Evolutionary conservation across 345 rosid species (phyloP).

Genomic region (Rubroshorea leprosula): DNA sequence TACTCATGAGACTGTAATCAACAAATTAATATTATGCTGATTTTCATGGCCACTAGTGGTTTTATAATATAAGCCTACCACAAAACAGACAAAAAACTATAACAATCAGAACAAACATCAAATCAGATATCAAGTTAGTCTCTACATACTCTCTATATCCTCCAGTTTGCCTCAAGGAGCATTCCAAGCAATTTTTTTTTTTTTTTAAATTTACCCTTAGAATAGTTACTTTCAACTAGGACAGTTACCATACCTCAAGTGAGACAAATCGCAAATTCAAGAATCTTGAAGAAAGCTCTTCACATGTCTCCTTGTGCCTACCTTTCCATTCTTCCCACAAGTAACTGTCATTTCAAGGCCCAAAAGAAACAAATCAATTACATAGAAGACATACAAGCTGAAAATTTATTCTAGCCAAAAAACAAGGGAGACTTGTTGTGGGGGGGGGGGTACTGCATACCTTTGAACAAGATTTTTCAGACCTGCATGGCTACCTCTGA

Average conservation of each 20-base stretch:
- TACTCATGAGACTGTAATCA: not conserved
- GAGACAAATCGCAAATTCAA: constrained; percentile 83
- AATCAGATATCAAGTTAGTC: not conserved
- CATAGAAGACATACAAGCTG: constrained; percentile 10
- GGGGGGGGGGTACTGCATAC: constrained; percentile 29
- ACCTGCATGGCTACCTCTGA: constrained; percentile 93
- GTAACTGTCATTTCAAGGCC: constrained; percentile 44
- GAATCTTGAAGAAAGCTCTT: constrained; percentile 65
- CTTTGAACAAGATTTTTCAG: constrained; percentile 91
- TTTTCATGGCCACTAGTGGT: not conserved
- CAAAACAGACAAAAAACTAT: not conserved
- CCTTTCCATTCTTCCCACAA: constrained; percentile 92
- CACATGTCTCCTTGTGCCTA: constrained; percentile 63
- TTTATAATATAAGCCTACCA: not conserved
- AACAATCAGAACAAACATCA: not conserved
- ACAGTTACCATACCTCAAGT: constrained; percentile 62
- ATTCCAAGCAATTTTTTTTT: not conserved
- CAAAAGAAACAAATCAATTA: constrained; percentile 17
- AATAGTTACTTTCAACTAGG: constrained; percentile 13
- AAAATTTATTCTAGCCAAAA: constrained; percentile 6
- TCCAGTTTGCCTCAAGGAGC: not conserved
- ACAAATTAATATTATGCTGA: not conserved
- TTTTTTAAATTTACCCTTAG: constrained; percentile 7
- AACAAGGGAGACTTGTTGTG: not conserved
- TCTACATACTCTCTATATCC: too few relatives aligned